phyloP scores from a whole-genome alignment of 169 alveolate genomes.

The Ichthyophthirius multifiliis region DNA sequence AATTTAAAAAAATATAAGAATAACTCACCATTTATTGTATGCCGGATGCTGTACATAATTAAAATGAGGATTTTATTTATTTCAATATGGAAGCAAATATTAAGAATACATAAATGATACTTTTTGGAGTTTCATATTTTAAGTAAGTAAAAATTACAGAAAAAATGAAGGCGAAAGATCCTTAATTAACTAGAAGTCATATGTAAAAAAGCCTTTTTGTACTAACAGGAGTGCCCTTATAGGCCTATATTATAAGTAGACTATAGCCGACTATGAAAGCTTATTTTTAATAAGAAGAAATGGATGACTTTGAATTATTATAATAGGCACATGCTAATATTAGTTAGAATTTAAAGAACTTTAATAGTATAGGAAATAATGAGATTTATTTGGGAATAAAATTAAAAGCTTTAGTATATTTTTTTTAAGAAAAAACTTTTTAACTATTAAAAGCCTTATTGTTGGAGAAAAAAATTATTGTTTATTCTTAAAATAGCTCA shows the following conservation, averaged over 20 bases:
- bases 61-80: constrained; percentile 52
- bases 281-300: constrained; percentile 45
- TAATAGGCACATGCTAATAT: constrained; percentile 46
- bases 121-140: constrained; percentile 60
- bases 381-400: background rate
- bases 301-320: constrained; percentile 44
- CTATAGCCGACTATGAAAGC: constrained; percentile 64
- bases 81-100: constrained; percentile 26
- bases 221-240: constrained; percentile 44
- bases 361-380: background rate
- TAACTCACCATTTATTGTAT: constrained; percentile 41
- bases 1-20: constrained; percentile 23
- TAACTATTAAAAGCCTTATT: constrained; percentile 28
- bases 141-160: constrained; percentile 53
- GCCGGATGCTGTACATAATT: constrained; percentile 70
- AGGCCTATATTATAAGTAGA: constrained; percentile 51
- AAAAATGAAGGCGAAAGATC: constrained; percentile 15
- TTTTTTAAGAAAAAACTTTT: constrained; percentile 3
- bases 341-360: constrained; percentile 14
- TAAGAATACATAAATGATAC: too few relatives aligned
- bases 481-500: constrained; percentile 63
- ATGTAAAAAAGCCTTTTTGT: constrained; percentile 56
- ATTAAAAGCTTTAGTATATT: constrained; percentile 3
- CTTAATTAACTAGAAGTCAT: constrained; percentile 42
- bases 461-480: constrained; percentile 56